These are phyloP conservation scores for Solanum neorickii DNA, from an alignment of 257 asterid genomes.

Conservation along the genomic window DNA sequence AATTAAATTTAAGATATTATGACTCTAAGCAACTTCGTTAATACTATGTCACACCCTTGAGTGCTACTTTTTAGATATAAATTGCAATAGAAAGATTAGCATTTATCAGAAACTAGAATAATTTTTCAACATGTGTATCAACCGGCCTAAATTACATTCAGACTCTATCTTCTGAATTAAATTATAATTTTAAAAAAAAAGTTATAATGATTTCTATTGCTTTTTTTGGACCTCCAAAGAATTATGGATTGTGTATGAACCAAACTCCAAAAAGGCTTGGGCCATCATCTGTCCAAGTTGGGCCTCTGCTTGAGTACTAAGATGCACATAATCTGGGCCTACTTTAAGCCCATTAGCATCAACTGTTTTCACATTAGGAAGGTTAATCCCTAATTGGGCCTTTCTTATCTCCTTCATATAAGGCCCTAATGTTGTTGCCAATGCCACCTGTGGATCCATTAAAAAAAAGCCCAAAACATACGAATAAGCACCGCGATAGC, in stretches of 20 bases:
- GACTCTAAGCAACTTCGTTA: neutral
- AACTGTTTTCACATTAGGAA: slow-evolving; percentile 11
- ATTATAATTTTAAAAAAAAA: neutral
- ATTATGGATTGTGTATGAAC: neutral
- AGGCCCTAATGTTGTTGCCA: slow-evolving; percentile 23
- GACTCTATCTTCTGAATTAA: neutral
- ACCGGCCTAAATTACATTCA: neutral
- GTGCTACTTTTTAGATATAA: neutral
- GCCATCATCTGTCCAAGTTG: slow-evolving; percentile 27
- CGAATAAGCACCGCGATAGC: neutral
- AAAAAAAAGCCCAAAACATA: neutral
- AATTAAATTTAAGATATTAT: neutral
- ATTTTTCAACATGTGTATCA: neutral
- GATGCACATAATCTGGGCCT: slow-evolving; percentile 23
- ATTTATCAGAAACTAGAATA: neutral
- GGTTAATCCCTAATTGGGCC: slow-evolving; percentile 9
- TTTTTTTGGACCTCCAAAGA: neutral
- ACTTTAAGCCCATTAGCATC: slow-evolving; percentile 22
- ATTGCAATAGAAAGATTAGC: neutral
- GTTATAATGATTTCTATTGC: neutral
- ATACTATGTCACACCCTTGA: neutral
- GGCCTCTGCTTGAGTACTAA: slow-evolving; percentile 17
- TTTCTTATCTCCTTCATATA: slow-evolving; percentile 5
- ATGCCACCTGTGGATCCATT: slow-evolving; percentile 14
- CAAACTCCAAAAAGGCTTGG: slow-evolving; percentile 8